A percentile compares a stretch with the other conserved stretches of the same genome.
Evolutionary conservation across 768 basidiomycete species (phyloP).

Genomic region (Sarcomyxa edulis): DNA sequence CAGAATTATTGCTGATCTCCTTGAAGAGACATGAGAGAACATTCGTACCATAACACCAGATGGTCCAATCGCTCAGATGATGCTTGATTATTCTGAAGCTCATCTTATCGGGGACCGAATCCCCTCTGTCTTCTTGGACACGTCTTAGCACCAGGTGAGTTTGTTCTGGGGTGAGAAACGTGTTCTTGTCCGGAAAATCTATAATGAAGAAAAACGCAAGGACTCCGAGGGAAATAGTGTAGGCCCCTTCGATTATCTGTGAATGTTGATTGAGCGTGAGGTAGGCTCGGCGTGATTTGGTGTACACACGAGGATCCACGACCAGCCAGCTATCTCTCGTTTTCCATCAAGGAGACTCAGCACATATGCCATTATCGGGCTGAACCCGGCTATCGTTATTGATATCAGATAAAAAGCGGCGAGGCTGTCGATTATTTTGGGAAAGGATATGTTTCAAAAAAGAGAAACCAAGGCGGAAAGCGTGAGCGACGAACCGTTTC

Average conservation of each 20-base stretch:
- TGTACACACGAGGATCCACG: conserved; percentile 42
- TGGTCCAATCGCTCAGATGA: conserved; percentile 39
- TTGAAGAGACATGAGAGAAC: neutral
- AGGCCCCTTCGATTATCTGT: conserved; percentile 40
- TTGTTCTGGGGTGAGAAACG: conserved; percentile 36
- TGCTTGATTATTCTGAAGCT: conserved; percentile 29
- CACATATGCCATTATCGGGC: conserved; percentile 38
- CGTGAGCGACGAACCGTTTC: conserved; percentile 15
- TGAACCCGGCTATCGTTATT: conserved; percentile 33
- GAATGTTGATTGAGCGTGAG: neutral
- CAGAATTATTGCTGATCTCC: neutral
- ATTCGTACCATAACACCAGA: conserved; percentile 39
- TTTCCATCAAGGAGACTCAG: conserved; percentile 35
- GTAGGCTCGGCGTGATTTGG: neutral
- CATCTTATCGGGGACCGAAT: conserved; percentile 38
- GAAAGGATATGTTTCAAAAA: no score
- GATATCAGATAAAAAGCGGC: conserved; percentile 29
- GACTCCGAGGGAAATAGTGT: conserved; percentile 35
- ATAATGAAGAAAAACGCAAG: conserved; percentile 38
- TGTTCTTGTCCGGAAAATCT: conserved; percentile 43
- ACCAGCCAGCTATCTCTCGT: conserved; percentile 38
- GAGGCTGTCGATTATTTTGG: neutral
- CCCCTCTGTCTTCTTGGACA: conserved; percentile 46
- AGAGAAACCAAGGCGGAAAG: neutral
- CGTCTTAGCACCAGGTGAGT: conserved; percentile 38